Conservation (phyloP, 73 alveolate genomes). For the Tetrahymena malaccensis region DNA sequence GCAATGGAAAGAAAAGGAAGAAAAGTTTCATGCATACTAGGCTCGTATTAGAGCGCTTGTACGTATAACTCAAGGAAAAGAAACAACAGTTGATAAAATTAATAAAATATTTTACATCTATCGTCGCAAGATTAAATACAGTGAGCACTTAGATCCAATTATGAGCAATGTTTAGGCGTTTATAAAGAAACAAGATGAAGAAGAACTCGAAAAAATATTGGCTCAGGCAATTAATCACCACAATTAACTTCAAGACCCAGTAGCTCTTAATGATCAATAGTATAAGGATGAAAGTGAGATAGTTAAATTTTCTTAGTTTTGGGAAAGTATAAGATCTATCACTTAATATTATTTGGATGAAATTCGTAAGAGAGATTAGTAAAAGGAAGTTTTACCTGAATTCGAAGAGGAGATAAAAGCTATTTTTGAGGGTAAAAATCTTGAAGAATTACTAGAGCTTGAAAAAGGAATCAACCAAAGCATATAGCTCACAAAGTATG, state of each 20-base stretch:
- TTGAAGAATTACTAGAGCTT: slow-evolving; percentile 69
- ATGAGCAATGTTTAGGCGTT: slow-evolving; percentile 16
- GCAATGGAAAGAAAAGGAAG: slow-evolving; percentile 36
- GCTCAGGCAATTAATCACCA: slow-evolving; percentile 31
- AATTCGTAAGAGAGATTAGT: slow-evolving; percentile 36
- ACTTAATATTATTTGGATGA: slow-evolving; percentile 46
- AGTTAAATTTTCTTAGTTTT: slow-evolving; percentile 27
- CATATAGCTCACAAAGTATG: slow-evolving; percentile 50
- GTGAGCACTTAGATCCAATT: slow-evolving; percentile 16
- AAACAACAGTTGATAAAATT: slow-evolving; percentile 37
- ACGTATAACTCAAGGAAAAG: slow-evolving; percentile 42
- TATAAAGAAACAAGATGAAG: slow-evolving; percentile 6
- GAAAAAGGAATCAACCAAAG: slow-evolving; percentile 63
- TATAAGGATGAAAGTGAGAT: slow-evolving; percentile 50
- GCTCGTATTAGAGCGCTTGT: slow-evolving; percentile 39
- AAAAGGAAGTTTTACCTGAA: slow-evolving; percentile 48
- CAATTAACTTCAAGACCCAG: slow-evolving; percentile 27
- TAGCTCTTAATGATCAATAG: slow-evolving; percentile 32
- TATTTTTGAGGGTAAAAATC: slow-evolving; percentile 66
- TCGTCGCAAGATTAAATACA: slow-evolving; percentile 30
- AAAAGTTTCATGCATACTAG: slow-evolving; percentile 33
- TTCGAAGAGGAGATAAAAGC: slow-evolving; percentile 66
- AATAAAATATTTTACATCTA: slow-evolving; percentile 21
- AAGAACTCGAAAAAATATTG: slow-evolving; percentile 21
- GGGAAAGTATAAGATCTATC: slow-evolving; percentile 22